Conservation (phyloP, 257 asterid species). For the Misopates orontium region DNA sequence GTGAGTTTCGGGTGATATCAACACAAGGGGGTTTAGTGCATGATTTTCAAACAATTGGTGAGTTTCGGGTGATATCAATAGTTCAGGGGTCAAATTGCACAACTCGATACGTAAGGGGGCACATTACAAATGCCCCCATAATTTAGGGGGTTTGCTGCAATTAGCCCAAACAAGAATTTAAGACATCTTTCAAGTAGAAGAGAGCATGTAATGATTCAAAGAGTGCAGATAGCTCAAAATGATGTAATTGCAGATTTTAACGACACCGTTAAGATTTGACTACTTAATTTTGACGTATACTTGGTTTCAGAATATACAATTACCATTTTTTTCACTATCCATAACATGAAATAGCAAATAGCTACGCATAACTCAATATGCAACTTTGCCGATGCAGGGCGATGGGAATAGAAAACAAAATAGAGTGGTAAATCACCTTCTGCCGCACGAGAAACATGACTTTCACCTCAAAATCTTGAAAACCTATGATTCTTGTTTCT, state of each 20-base stretch:
- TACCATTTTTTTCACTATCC: not conserved
- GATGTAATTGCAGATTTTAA: not conserved
- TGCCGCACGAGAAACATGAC: not conserved
- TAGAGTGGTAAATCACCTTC: not conserved
- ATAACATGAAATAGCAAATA: not conserved
- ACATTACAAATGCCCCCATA: no score
- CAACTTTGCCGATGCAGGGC: not conserved
- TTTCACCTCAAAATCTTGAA: not conserved
- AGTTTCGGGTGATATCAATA: no score
- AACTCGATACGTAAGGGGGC: no score
- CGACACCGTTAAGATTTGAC: not conserved
- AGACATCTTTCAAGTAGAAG: not conserved
- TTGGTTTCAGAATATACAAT: not conserved
- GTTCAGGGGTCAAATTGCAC: no score
- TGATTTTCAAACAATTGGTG: no score
- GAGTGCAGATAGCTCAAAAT: not conserved
- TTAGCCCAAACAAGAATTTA: no score
- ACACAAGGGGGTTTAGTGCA: no score
- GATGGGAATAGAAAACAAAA: not conserved
- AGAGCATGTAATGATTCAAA: not conserved
- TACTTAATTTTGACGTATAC: not conserved
- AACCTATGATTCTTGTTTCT: conserved; percentile 52
- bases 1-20: no score
- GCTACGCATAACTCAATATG: not conserved
- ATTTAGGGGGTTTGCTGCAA: no score